Conservation (phyloP, 192 early-diverging fungal species). For the Funneliformis mosseae region DNA sequence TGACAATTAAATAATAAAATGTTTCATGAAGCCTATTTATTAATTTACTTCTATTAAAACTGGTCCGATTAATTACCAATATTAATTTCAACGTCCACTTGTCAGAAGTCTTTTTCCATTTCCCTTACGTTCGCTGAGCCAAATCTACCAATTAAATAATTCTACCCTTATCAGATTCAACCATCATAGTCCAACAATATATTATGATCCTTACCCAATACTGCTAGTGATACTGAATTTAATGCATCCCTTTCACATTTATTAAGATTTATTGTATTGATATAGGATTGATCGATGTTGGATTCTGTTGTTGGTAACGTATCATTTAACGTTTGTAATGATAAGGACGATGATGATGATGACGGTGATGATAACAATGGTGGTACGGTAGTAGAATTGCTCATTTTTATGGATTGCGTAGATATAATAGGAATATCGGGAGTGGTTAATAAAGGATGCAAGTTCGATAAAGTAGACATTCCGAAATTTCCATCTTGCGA, state of each 20-base stretch:
- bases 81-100: constrained; percentile 10
- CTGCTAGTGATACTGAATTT: too few species aligned
- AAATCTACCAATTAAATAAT: not conserved
- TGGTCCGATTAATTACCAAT: not conserved
- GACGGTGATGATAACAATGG: not conserved
- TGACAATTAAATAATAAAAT: not conserved
- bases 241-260: not conserved
- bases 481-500: not conserved
- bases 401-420: not conserved
- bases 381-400: not conserved
- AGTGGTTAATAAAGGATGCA: constrained; percentile 9
- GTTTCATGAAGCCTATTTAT: not conserved
- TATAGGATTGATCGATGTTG: not conserved
- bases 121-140: not conserved
- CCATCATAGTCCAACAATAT: not conserved
- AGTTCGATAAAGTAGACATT: constrained; percentile 6
- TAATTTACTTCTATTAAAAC: not conserved
- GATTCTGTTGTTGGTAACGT: not conserved
- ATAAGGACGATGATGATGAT: constrained; percentile 14
- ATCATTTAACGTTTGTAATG: not conserved
- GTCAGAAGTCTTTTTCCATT: constrained; percentile 20
- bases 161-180: not conserved
- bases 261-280: not conserved
- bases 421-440: not conserved
- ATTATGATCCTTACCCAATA: not conserved